Evolutionary conservation across 176 grass and related monocot species (phyloP), one percentile per base, ranked within the genome.

Genomic region (Oryza meridionalis): DNA sequence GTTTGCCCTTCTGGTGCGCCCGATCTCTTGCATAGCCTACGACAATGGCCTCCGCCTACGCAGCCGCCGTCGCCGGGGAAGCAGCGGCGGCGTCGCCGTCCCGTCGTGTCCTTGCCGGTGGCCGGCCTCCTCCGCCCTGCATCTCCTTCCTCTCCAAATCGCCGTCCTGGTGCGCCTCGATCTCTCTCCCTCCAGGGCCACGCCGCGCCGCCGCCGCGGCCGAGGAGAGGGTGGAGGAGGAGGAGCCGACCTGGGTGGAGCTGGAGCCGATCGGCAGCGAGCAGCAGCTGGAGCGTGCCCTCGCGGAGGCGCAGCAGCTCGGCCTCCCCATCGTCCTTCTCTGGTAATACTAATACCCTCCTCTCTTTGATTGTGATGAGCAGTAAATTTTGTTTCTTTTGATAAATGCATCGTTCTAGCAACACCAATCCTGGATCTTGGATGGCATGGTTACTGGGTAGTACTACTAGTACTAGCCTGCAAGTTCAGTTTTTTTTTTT

Each of bases 221-320:
- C 40, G 37, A 67, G 27, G 87, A 70, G 77, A 67, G 69, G 67
- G 51, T 83, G 11, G 55, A 67, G 10, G 72, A 33, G 59, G 78
- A 90, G 9, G 89, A 26, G 2, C 87, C 89, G 67, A 43, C 69
- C 51, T 94, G 77, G 51, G 78, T 98, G 11, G 91, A 90, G 72
- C 84, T 98, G 69, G 85, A 80, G 59, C 85, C 83, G 64, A 90
- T 98, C 88, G 27, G 76, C 55, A 71, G 81, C 85, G 96, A 96
- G 89, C 77, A 88, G 81, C 89, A 90, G 80, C 86, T 96, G 79
- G 88, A 94, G 51, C 82, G 61, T 77, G 80, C 89, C 83, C 82
- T 98, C 3, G 81, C 82, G 24, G 89, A 93, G 50, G 93, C 89
- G 55, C 88, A 94, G 85, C 90, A 83, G 86, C 83, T 86, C 75